Evolutionary conservation across 352 stramenopile species (phyloP), one percentile per base, ranked within the genome.

Genomic region (Elongisporangium anandrum): DNA sequence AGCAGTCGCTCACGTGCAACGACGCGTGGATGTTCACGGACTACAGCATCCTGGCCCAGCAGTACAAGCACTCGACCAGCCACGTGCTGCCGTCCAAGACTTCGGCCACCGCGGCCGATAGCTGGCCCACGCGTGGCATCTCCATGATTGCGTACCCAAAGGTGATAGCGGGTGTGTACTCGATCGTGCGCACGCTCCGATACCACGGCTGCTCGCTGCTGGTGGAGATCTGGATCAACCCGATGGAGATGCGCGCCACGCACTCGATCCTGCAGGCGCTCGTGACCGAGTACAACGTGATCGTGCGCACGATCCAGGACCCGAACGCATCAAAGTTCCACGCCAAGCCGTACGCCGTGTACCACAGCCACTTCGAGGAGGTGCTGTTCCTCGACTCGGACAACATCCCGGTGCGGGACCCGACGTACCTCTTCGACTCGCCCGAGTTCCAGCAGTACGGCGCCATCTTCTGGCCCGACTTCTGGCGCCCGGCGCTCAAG

Each of bases 401-500:
- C 55, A 95, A 95, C 52, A 78, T 93, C 16, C 82, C 85, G 0
- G 73, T 80, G 12, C 72, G 75, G 1, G 83, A 95, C 57, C 85
- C 85, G 52, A 95, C 81, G 59, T 95, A 92, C 65, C 60, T 95
- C 16, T 95, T 95, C 50, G 70, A 88, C 20, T 56, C 75, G 21
- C 66, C 72, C 2, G 81, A 90, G 66, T 95, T 92, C 63, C 24
- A 61, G 0, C 65, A 66, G 41, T 65, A 72, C 34, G 85, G 85
- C 48, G 83, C 85, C 15, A 72, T 95, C 8, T 95, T 95, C 66
- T 95, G 85, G 85, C 85, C 85, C 7, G 85, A 95, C 60, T 95
- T 93, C 52, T 95, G 85, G 85, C 74, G 79, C 47, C 81, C 82
- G 3, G 51, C 48, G 20, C 59, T 74, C 39, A 75, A 73, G 22